Evolutionary conservation across 257 asterid species (phyloP), one percentile per base, ranked within the genome.

Genomic region (Nicotiana otophora): DNA sequence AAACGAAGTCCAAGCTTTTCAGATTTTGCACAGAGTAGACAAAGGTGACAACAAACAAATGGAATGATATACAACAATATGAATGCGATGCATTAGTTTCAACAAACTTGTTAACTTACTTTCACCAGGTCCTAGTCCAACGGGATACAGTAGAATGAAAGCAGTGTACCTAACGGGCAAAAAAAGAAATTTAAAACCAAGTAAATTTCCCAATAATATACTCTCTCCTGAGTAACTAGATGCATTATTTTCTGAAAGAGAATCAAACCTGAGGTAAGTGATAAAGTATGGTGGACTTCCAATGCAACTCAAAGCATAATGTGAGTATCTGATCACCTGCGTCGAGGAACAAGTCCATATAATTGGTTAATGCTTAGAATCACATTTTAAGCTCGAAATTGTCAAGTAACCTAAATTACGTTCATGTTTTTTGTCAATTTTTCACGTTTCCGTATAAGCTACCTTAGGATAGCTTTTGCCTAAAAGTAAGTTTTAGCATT

Each of bases 41-140:
- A 12, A 36, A 74, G 17, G 31, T 5, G 4, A 64, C 12, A 4
- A 78, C 12, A 64, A 30, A 12, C 62, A 72, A 26, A 23, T 57
- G 34, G 26, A 46, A 12, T 15, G 48, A 16, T 14, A 53, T 1
- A 55, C 8, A 68, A 36, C 19, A n/a, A 23, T 5, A 6, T 5
- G 9, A 28, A 62, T 20, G 5, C 15, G 4, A 70, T 42, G 28
- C 12, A 53, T 19, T 66, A 4, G 30, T n/a, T 19, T 36, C 9
- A 19, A 81, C 76, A 60, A 78, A 33, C 64, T 65, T 15, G 75
- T 7, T 19, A 79, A 84, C 97, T 96, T 91, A 96, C 99, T 96
- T 91, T 96, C 99, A 61, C 99, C 99, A 5, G 96, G 88, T 39
- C 87, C 91, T 78, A 96, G 85, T 87, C 99, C 99, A 53, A 94